A percentile compares a stretch with the other conserved stretches of the same genome.
These are phyloP conservation scores for Apocynum venetum DNA, from an alignment of 257 asterid genomes.

Conservation along the genomic window DNA sequence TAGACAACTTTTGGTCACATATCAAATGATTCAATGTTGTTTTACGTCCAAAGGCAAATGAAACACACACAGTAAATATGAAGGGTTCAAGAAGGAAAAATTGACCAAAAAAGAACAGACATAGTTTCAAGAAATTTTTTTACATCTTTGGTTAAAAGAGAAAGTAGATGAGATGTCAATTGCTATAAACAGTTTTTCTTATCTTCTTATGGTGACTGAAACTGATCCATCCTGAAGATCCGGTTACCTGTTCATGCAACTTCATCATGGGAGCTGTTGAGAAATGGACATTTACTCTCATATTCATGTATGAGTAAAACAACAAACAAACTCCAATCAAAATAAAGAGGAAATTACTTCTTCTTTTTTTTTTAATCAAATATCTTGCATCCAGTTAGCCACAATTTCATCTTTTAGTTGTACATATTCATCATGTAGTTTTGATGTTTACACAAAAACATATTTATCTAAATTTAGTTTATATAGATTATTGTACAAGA, in stretches of 20 bases:
- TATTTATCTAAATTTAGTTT: no score
- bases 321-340: no score
- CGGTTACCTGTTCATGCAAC: constrained; percentile 3
- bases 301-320: no score
- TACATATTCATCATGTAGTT: no score
- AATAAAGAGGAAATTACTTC: no score
- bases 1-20: not conserved
- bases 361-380: no score
- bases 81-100: not conserved
- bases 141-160: constrained; percentile 7
- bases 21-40: not conserved
- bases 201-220: not conserved
- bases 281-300: not conserved
- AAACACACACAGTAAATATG: not conserved
- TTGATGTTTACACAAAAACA: no score
- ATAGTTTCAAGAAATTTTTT: not conserved
- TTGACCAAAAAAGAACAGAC: not conserved
- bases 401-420: no score
- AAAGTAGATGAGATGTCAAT: constrained; percentile 21
- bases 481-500: no score
- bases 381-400: no score
- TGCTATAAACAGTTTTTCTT: not conserved
- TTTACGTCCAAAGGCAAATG: not conserved
- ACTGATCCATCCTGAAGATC: constrained; percentile 10
- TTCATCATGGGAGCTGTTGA: not conserved